These are phyloP conservation scores for Tieghemiomyces parasiticus DNA, from an alignment of 192 early-diverging fungal species.

Conservation along the genomic window DNA sequence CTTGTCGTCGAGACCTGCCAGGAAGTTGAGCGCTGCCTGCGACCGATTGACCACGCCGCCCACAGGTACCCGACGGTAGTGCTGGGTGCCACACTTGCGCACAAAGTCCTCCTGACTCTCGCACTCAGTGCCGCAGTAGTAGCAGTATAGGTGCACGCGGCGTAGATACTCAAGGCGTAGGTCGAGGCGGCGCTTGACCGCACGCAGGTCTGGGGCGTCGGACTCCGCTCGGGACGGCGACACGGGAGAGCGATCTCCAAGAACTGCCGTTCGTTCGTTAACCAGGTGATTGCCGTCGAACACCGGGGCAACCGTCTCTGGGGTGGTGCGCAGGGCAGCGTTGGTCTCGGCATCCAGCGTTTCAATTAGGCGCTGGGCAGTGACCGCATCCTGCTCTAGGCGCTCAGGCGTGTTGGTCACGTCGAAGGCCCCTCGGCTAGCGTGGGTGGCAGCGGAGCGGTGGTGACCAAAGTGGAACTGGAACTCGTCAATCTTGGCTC, in stretches of 20 bases:
- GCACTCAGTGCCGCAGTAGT: conserved; percentile 81
- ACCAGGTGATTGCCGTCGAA: conserved; percentile 13
- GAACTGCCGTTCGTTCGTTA: conserved; percentile 6
- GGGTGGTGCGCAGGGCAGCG: conserved; percentile 6
- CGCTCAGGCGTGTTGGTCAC: conserved; percentile 51
- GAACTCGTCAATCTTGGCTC: conserved; percentile 34
- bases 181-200: conserved; percentile 39
- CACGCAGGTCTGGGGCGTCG: conserved; percentile 14
- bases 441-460: conserved; percentile 18
- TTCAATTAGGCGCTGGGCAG: conserved; percentile 34
- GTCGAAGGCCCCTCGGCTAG: conserved; percentile 45
- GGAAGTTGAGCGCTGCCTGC: conserved; percentile 22
- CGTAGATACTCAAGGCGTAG: conserved; percentile 73
- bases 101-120: conserved; percentile 71
- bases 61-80: conserved; percentile 25
- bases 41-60: not conserved
- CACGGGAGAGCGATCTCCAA: conserved; percentile 9
- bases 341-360: conserved; percentile 32
- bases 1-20: conserved; percentile 27
- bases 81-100: conserved; percentile 52
- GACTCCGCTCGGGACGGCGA: conserved; percentile 12
- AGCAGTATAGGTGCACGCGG: conserved; percentile 86
- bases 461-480: conserved; percentile 31
- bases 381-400: conserved; percentile 58
- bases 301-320: conserved; percentile 15